Evolutionary conservation across 75 land plant species (phyloP), one percentile per base, ranked within the genome.

Genomic region (Pseudotsuga menziesii): DNA sequence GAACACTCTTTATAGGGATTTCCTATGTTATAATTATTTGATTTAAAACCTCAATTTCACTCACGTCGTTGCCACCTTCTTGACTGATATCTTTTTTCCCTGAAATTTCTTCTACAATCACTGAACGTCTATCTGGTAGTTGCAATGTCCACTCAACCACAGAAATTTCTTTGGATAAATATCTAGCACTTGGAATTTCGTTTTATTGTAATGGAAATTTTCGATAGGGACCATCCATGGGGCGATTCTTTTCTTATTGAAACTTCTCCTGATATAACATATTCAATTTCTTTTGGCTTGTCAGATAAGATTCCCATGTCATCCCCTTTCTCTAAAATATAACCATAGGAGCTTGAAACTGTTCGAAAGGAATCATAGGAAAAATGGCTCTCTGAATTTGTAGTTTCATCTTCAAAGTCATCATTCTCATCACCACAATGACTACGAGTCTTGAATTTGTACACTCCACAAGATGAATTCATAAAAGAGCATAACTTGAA

Each of bases 141-240:
- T 80, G n/a, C n/a, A n/a, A n/a, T n/a, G n/a, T n/a, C n/a, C n/a
- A n/a, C n/a, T n/a, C n/a, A n/a, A n/a, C n/a, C 32, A 85, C 84
- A 61, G 92, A 84, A 39, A 78, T 66, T 76, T 82, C 80, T 15
- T 86, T 86, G 36, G 85, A 82, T 57, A 61, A 57, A 59, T 78
- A 35, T 29, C 83, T 73, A 36, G 78, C 75, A 52, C 25, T 52
- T 22, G 56, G 52, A 5, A 64, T 39, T 29, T 73, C 64, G 73
- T n/a, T 52, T 75, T 16, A 56, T 61, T 57, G 58, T 44, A 56
- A 86, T 20, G 32, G 73, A 64, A 32, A 73, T 57, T 58, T 77
- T 71, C 72, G 83, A 76, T 61, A 88, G 80, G 29, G 90, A 88
- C 90, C 90, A 88, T 58, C 90, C 90, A 39, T 75, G 79, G 58